Percentiles rank a stretch among this genome's conserved stretches.
phyloP scores from a whole-genome alignment of 1,139 yeast species.

The Debaryomyces coudertii region DNA sequence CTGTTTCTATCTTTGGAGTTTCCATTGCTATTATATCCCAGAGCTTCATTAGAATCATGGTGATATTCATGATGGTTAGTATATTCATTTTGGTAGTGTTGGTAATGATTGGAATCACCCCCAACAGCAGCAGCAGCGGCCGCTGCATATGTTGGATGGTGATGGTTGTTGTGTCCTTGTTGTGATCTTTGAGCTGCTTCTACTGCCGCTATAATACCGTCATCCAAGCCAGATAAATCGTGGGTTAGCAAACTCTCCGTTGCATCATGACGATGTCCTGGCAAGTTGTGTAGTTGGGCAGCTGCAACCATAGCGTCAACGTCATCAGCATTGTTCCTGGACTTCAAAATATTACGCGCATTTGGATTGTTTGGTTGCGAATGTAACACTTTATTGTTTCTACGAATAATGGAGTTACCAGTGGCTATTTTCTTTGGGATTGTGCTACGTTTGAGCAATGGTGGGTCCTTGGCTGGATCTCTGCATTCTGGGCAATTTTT shows the following conservation, averaged over 20 bases:
- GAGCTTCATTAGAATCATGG: conserved; percentile 15
- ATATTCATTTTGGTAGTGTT: conserved; percentile 21
- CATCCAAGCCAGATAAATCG: conserved; percentile 50
- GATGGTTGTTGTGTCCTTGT: conserved; percentile 16
- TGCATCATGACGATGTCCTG: conserved; percentile 33
- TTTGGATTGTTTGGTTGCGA: conserved; percentile 27
- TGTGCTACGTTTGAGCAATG: conserved; percentile 31
- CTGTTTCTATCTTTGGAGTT: conserved; percentile 20
- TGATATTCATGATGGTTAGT: conserved; percentile 26
- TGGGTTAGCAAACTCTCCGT: conserved; percentile 32
- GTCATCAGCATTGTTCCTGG: conserved; percentile 28
- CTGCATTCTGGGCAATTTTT: conserved; percentile 78
- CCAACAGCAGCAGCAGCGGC: conserved; percentile 46
- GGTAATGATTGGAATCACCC: conserved; percentile 25
- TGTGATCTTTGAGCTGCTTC: conserved; percentile 60
- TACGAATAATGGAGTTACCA: conserved; percentile 13
- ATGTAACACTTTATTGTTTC: conserved; percentile 20
- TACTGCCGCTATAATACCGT: conserved; percentile 66
- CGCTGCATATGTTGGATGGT: conserved; percentile 39
- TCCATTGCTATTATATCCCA: conserved; percentile 6
- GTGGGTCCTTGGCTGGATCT: conserved; percentile 38
- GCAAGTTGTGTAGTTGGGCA: conserved; percentile 37
- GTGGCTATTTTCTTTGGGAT: conserved; percentile 25
- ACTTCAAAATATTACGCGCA: conserved; percentile 26
- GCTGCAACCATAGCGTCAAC: conserved; percentile 43